phyloP scores from a whole-genome alignment of 202 grass and related monocot species.

The Panicum hallii region DNA sequence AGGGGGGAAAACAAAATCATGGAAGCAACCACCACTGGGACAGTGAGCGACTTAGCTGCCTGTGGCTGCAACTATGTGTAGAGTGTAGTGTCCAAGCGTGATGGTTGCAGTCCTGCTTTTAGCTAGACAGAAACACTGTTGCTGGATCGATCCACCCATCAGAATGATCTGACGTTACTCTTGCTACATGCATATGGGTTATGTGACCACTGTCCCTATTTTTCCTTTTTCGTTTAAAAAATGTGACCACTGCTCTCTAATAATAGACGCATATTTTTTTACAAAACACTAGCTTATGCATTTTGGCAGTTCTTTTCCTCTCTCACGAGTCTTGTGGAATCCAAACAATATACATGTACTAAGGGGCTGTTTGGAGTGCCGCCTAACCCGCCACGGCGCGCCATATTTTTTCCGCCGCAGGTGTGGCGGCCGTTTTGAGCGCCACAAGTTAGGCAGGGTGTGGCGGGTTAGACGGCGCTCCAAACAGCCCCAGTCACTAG shows the following conservation, averaged over 20 bases:
- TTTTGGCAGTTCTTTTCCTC: neutral
- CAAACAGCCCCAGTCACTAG: too few relatives aligned
- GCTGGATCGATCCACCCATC: neutral
- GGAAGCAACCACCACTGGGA: slow-evolving; percentile 20
- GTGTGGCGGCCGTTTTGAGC: too few relatives aligned
- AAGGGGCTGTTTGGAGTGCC: too few relatives aligned
- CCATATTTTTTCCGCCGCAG: too few relatives aligned
- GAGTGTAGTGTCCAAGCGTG: neutral
- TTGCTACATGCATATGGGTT: neutral
- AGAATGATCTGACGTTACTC: neutral
- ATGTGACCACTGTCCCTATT: neutral
- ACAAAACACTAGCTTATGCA: neutral
- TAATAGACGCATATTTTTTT: too few relatives aligned
- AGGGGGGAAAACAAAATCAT: slow-evolving; percentile 28
- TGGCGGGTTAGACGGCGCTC: too few relatives aligned
- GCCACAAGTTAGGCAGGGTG: too few relatives aligned
- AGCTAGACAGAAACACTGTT: neutral
- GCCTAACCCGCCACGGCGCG: too few relatives aligned
- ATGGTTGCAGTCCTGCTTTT: neutral
- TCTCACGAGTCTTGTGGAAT: neutral
- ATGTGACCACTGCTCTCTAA: too few relatives aligned
- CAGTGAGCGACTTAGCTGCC: neutral
- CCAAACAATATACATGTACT: neutral
- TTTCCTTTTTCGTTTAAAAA: too few relatives aligned
- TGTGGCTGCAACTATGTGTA: too few relatives aligned